A percentile compares a stretch with the other conserved stretches of the same genome.
Evolutionary conservation across 345 rosid genomes (phyloP).

Genomic region (Boechera stricta): DNA sequence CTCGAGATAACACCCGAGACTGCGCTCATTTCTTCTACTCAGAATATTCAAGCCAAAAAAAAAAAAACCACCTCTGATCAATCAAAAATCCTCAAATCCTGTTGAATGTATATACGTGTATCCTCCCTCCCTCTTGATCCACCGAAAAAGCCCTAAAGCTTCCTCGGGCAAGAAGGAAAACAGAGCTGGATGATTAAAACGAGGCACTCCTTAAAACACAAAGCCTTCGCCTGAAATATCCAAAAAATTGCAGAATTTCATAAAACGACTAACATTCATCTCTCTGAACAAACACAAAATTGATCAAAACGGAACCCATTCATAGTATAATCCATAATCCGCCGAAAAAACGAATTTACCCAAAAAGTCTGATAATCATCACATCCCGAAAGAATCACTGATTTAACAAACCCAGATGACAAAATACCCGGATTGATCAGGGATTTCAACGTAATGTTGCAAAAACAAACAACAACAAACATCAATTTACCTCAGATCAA

Average conservation of each 20-base stretch:
- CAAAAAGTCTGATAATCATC: not conserved
- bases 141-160: slow-evolving; percentile 49
- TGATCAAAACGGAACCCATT: slow-evolving; percentile 19
- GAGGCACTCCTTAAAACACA: slow-evolving; percentile 43
- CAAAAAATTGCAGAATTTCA: not conserved
- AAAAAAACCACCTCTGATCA: not conserved
- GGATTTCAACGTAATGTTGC: slow-evolving; percentile 6
- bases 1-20: slow-evolving; percentile 89
- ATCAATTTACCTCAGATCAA: slow-evolving; percentile 40
- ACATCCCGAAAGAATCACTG: slow-evolving; percentile 4
- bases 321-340: slow-evolving; percentile 7
- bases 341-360: not conserved
- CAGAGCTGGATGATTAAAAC: slow-evolving; percentile 51
- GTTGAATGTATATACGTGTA: slow-evolving; percentile 35
- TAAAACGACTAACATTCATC: not conserved
- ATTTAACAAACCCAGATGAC: slow-evolving; percentile 3
- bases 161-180: slow-evolving; percentile 65
- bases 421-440: not conserved
- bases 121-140: slow-evolving; percentile 74
- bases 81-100: slow-evolving; percentile 16
- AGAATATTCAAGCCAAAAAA: slow-evolving; percentile 10
- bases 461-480: not conserved
- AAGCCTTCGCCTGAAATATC: slow-evolving; percentile 46
- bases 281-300: not conserved
- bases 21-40: slow-evolving; percentile 60